A percentile compares a stretch with the other conserved stretches of the same genome.
phyloP scores from a whole-genome alignment of 306 rosid species.

The Prunus dulcis region DNA sequence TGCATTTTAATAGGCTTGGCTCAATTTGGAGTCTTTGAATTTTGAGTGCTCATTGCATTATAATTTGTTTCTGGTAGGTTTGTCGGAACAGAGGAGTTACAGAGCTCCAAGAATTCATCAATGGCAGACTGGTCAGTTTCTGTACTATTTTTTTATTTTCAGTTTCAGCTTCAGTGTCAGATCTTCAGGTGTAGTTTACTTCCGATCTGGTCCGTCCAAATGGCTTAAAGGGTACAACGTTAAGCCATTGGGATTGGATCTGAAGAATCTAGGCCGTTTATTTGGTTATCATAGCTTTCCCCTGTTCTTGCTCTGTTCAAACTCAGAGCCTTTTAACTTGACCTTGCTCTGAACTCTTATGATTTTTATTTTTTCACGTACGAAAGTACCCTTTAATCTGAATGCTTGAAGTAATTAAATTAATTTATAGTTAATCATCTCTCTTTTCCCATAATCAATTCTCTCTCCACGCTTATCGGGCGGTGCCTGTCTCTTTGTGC shows the following conservation, averaged over 20 bases:
- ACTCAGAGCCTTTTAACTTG: not conserved
- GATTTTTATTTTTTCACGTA: not conserved
- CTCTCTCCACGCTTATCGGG: conserved; percentile 9
- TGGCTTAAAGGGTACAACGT: not conserved
- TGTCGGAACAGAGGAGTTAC: conserved; percentile 35
- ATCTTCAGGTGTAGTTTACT: not conserved
- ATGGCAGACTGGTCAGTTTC: conserved; percentile 69
- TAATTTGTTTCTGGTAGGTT: conserved; percentile 27
- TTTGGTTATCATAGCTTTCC: not conserved
- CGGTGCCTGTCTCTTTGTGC: conserved; percentile 3
- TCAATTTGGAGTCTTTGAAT: not conserved
- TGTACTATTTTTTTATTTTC: not conserved
- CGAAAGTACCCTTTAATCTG: not conserved
- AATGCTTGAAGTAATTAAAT: not conserved
- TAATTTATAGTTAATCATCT: not conserved
- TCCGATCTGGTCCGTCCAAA: conserved; percentile 18
- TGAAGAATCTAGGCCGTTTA: conserved; percentile 12
- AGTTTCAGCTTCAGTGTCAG: not conserved
- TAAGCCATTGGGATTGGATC: not conserved
- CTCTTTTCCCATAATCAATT: conserved; percentile 2
- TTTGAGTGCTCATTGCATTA: not conserved
- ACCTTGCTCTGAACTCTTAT: not conserved
- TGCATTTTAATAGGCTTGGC: not conserved
- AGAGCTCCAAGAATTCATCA: conserved; percentile 57
- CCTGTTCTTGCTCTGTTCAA: not conserved